A percentile compares a stretch with the other conserved stretches of the same genome.
These are phyloP conservation scores for Cordyceps farinosa DNA, from an alignment of 2,329 filamentous ascomycete species.

Conservation along the genomic window DNA sequence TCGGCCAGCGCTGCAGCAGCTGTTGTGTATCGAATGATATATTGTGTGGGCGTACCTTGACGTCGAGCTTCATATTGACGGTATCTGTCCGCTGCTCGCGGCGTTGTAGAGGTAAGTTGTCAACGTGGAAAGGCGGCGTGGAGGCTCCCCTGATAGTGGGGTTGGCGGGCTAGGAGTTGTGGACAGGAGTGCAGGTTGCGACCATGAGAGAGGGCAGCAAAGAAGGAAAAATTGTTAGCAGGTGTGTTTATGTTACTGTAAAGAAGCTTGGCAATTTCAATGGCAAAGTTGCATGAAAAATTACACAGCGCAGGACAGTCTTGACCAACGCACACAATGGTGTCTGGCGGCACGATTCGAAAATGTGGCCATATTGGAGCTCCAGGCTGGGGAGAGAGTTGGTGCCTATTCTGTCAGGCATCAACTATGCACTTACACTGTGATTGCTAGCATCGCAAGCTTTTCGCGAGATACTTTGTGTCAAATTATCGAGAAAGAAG, in stretches of 20 bases:
- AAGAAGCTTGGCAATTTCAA: not conserved
- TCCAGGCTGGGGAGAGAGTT: not conserved
- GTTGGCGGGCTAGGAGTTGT: slow-evolving; percentile 17
- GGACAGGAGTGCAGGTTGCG: not conserved
- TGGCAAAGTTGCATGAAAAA: not conserved
- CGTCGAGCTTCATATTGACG: slow-evolving; percentile 41
- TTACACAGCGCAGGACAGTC: not conserved
- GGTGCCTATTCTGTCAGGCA: slow-evolving; percentile 12
- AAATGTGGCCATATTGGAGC: slow-evolving; percentile 17
- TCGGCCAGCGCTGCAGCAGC: not conserved
- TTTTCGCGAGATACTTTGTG: too few relatives aligned
- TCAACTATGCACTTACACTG: slow-evolving; percentile 5
- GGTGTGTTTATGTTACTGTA: not conserved
- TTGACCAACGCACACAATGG: slow-evolving; percentile 1
- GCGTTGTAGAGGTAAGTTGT: slow-evolving; percentile 13
- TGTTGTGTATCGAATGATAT: not conserved
- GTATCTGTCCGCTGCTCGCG: slow-evolving; percentile 21
- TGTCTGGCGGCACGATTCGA: slow-evolving; percentile 3
- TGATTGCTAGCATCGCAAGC: not conserved
- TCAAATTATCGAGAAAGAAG: too few relatives aligned
- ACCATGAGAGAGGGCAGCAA: not conserved
- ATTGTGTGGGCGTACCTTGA: slow-evolving; percentile 34
- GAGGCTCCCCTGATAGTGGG: slow-evolving; percentile 20
- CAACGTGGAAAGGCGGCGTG: slow-evolving; percentile 18
- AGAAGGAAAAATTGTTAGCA: not conserved